Evolutionary conservation across 73 alveolate species (phyloP).

Genomic region (Paramecium sexaurelia): DNA sequence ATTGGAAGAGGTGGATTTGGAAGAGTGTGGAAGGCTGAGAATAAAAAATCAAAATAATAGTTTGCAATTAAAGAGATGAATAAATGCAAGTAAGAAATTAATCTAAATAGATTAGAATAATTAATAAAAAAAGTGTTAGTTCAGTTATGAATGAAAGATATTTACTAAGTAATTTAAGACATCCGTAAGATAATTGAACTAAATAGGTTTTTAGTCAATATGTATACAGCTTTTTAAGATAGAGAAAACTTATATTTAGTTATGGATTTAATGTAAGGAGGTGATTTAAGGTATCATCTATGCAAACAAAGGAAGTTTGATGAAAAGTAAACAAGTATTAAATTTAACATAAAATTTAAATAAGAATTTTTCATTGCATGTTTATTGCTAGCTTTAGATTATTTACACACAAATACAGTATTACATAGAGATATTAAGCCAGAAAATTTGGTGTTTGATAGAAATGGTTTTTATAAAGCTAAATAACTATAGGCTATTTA

Average conservation of each 20-base stretch:
- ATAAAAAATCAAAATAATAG: constrained; percentile 45
- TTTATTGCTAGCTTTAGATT: constrained; percentile 80
- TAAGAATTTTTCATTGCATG: constrained; percentile 82
- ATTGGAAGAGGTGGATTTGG: constrained; percentile 78
- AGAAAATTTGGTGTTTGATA: constrained; percentile 93
- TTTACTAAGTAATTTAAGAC: constrained; percentile 77
- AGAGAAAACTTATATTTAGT: constrained; percentile 87
- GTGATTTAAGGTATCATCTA: constrained; percentile 82
- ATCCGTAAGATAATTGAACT: constrained; percentile 64
- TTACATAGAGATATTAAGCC: constrained; percentile 97
- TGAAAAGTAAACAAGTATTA: constrained; percentile 69
- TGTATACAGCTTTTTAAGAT: constrained; percentile 95
- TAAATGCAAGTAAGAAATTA: constrained; percentile 72
- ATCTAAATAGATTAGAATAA: constrained; percentile 66
- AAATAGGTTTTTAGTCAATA: constrained; percentile 82
- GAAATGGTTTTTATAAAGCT: constrained; percentile 12
- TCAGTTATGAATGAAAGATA: constrained; percentile 88
- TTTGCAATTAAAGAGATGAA: constrained; percentile 90
- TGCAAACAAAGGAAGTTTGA: constrained; percentile 68
- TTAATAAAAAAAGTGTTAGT: constrained; percentile 85
- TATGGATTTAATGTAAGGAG: constrained; percentile 93
- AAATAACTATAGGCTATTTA: constrained; percentile 73
- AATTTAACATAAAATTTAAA: not conserved
- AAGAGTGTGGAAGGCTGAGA: constrained; percentile 65
- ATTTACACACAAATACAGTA: constrained; percentile 87